Evolutionary conservation across 2,329 filamentous ascomycete genomes (phyloP).

Genomic region (Nemania sp.): DNA sequence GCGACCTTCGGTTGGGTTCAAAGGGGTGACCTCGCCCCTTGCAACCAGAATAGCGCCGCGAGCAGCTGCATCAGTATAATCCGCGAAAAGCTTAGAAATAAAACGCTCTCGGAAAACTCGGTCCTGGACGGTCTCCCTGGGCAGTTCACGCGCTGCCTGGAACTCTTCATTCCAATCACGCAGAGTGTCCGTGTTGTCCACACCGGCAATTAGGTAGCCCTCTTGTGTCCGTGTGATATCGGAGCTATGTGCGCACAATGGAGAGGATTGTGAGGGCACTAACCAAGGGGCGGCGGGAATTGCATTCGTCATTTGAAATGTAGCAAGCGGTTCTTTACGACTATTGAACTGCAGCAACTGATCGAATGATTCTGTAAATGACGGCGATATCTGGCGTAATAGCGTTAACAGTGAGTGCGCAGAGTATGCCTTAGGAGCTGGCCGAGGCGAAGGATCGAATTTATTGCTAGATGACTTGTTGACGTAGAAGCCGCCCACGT

Average conservation of each 20-base stretch:
- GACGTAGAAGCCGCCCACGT: slow-evolving; percentile 95
- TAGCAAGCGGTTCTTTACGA: slow-evolving; percentile 86
- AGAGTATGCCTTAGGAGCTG: slow-evolving; percentile 79
- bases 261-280: slow-evolving; percentile 75
- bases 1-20: slow-evolving; percentile 92
- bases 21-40: slow-evolving; percentile 87
- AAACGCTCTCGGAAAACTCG: slow-evolving; percentile 94
- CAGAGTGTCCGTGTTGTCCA: slow-evolving; percentile 93
- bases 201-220: slow-evolving; percentile 87
- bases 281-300: slow-evolving; percentile 94
- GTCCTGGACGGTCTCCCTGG: slow-evolving; percentile 93
- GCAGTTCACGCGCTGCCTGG: slow-evolving; percentile 93
- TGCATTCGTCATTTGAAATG: slow-evolving; percentile 95
- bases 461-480: slow-evolving; percentile 96
- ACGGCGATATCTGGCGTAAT: slow-evolving; percentile 82
- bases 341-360: slow-evolving; percentile 87
- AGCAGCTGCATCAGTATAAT: slow-evolving; percentile 96
- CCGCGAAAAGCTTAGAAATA: slow-evolving; percentile 94
- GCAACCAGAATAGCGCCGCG: slow-evolving; percentile 93
- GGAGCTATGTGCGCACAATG: slow-evolving; percentile 77
- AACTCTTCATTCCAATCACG: slow-evolving; percentile 99
- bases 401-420: slow-evolving; percentile 89
- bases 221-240: slow-evolving; percentile 94
- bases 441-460: slow-evolving; percentile 89
- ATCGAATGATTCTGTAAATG: slow-evolving; percentile 81